Conservation (phyloP, 331 rosid species). For the Pyrus hybrid region DNA sequence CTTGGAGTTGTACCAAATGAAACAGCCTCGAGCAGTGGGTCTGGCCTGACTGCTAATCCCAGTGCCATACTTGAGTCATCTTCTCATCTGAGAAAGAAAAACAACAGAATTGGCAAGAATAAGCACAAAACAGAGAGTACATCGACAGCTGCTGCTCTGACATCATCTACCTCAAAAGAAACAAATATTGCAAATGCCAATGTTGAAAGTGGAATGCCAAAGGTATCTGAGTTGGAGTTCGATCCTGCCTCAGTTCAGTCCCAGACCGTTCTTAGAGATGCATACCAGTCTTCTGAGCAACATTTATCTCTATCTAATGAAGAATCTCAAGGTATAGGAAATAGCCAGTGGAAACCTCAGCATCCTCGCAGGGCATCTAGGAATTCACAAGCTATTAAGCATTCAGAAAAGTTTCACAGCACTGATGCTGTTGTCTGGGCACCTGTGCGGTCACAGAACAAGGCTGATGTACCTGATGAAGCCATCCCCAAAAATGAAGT, state of each 20-base stretch:
- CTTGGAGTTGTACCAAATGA: slow-evolving; percentile 28
- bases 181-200: slow-evolving; percentile 23
- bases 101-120: slow-evolving; percentile 51
- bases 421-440: slow-evolving; percentile 83
- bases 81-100: slow-evolving; percentile 54
- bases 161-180: slow-evolving; percentile 38
- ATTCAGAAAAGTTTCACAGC: slow-evolving; percentile 54
- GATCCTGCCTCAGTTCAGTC: slow-evolving; percentile 40
- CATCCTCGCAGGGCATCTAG: slow-evolving; percentile 64
- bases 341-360: slow-evolving; percentile 67
- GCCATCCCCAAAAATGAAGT: slow-evolving; percentile 30
- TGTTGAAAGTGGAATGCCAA: slow-evolving; percentile 43
- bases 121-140: slow-evolving; percentile 57
- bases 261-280: slow-evolving; percentile 28
- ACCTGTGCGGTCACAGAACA: slow-evolving; percentile 69
- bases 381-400: slow-evolving; percentile 52
- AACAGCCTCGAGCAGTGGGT: slow-evolving; percentile 20
- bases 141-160: slow-evolving; percentile 23
- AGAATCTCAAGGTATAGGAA: slow-evolving; percentile 49
- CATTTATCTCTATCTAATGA: slow-evolving; percentile 32
- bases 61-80: slow-evolving; percentile 36
- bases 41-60: slow-evolving; percentile 24
- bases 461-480: slow-evolving; percentile 44
- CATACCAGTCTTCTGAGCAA: slow-evolving; percentile 42
- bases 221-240: slow-evolving; percentile 34